Evolutionary conservation across 768 basidiomycete genomes (phyloP).

Genomic region (Amyloporia xantha): DNA sequence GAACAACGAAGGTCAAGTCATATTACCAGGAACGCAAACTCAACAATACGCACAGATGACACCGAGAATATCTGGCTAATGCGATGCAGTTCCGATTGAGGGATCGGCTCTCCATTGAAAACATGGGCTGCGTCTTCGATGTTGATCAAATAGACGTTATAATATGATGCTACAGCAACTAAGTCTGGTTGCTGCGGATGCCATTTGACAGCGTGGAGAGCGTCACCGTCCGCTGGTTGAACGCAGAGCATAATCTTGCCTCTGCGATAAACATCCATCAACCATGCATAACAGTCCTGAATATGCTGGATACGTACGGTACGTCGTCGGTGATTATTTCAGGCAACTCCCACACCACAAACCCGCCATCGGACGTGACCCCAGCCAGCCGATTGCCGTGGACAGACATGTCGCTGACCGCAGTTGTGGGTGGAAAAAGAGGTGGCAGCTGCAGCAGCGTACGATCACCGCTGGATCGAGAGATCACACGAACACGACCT

Average conservation of each 20-base stretch:
- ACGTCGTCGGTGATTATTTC: conserved; percentile 81
- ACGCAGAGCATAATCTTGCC: conserved; percentile 66
- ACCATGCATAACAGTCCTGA: conserved; percentile 1
- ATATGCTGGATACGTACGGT: conserved; percentile 46
- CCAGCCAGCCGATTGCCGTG: conserved; percentile 77
- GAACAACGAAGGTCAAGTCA: conserved; percentile 1
- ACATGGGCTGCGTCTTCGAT: conserved; percentile 53
- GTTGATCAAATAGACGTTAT: conserved; percentile 71
- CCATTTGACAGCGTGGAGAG: conserved; percentile 82
- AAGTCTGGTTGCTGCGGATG: conserved; percentile 77
- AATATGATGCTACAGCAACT: conserved; percentile 77
- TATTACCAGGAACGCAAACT: background rate
- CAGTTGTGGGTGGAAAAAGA: conserved; percentile 53
- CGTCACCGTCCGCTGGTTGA: conserved; percentile 50
- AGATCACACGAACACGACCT: conserved; percentile 85
- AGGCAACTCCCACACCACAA: conserved; percentile 85
- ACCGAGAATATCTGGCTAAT: conserved; percentile 64
- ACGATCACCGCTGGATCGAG: conserved; percentile 81
- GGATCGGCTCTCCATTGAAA: conserved; percentile 58
- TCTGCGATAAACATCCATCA: conserved; percentile 28
- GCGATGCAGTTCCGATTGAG: conserved; percentile 62
- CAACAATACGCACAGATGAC: conserved; percentile 49
- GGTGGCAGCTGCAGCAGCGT: conserved; percentile 71
- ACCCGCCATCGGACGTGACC: conserved; percentile 83
- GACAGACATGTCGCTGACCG: conserved; percentile 83